Conservation (phyloP, 148 eudicot genomes). For the Amaranthus hypochondriacus region DNA sequence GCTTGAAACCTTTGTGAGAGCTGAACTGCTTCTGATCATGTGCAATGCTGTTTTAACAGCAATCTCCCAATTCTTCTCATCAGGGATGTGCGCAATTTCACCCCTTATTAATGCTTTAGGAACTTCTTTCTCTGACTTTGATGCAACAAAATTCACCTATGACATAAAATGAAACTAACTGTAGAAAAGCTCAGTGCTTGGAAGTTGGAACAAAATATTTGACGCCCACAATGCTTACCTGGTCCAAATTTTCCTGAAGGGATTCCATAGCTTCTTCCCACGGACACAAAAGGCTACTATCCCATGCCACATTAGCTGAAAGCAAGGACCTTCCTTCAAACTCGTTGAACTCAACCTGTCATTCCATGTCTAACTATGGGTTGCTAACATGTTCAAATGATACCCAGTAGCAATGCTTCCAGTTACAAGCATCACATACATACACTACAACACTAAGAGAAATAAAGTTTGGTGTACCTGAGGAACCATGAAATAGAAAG, state of each 20-base stretch:
- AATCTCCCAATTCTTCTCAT: constrained; percentile 53
- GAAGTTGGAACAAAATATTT: constrained; percentile 7
- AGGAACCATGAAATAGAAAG: constrained; percentile 91
- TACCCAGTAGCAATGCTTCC: constrained; percentile 15
- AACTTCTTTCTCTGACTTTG: constrained; percentile 34
- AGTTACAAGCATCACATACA: neutral
- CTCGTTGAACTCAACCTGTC: constrained; percentile 90
- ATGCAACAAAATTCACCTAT: constrained; percentile 52
- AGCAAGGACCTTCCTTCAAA: constrained; percentile 83
- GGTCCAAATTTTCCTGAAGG: constrained; percentile 56
- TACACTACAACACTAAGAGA: neutral
- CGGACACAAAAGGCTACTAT: constrained; percentile 56
- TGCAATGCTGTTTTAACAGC: constrained; percentile 69
- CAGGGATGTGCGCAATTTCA: constrained; percentile 48
- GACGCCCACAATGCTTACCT: constrained; percentile 37
- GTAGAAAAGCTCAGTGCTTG: neutral
- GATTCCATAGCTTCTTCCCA: constrained; percentile 57
- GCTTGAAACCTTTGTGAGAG: constrained; percentile 61
- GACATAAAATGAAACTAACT: constrained; percentile 18
- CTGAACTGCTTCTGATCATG: constrained; percentile 57
- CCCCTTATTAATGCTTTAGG: constrained; percentile 38
- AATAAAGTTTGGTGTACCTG: constrained; percentile 47
- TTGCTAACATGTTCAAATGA: constrained; percentile 31
- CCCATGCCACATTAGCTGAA: constrained; percentile 92
- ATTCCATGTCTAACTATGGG: constrained; percentile 39